These are phyloP conservation scores for Beauveria sp. DNA, from an alignment of 2,329 filamentous ascomycete genomes.

Conservation along the genomic window DNA sequence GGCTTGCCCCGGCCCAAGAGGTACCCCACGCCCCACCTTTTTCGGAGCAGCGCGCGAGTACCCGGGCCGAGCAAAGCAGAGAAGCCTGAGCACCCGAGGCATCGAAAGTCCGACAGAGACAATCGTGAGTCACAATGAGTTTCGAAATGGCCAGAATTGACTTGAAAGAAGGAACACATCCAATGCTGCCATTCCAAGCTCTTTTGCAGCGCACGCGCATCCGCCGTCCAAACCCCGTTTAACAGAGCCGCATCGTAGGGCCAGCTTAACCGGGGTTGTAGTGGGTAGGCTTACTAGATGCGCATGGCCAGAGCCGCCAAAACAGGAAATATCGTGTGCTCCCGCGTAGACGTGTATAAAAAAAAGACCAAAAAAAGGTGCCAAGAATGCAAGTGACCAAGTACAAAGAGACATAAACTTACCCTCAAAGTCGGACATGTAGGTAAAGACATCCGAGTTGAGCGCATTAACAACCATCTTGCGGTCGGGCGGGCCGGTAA, in stretches of 20 bases:
- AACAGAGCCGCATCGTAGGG: constrained; percentile 9
- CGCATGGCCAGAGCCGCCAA: constrained; percentile 6
- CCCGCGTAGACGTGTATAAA: not conserved
- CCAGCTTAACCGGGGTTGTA: constrained; percentile 1
- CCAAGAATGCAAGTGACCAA: not conserved
- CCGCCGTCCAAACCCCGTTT: not conserved
- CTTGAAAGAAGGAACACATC: not conserved
- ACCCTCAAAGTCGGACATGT: constrained; percentile 99
- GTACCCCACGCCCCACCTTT: constrained; percentile 8
- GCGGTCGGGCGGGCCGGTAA: constrained; percentile 91
- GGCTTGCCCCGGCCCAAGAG: not conserved
- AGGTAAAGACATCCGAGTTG: constrained; percentile 95
- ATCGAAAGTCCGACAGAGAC: not conserved
- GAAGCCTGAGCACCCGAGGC: not conserved
- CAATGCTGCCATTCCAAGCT: not conserved
- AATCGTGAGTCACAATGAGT: not conserved
- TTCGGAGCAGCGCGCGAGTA: not conserved
- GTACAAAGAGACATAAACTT: constrained; percentile 22
- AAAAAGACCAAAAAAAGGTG: constrained; percentile 32
- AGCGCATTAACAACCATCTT: constrained; percentile 99
- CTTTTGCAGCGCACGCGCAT: not conserved
- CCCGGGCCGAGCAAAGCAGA: constrained; percentile 6
- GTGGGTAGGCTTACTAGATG: constrained; percentile 9
- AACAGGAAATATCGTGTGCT: constrained; percentile 8
- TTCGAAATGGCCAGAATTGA: not conserved